Evolutionary conservation across 2,329 filamentous ascomycete genomes (phyloP).

Genomic region (Clarireedia homoeocarpa): DNA sequence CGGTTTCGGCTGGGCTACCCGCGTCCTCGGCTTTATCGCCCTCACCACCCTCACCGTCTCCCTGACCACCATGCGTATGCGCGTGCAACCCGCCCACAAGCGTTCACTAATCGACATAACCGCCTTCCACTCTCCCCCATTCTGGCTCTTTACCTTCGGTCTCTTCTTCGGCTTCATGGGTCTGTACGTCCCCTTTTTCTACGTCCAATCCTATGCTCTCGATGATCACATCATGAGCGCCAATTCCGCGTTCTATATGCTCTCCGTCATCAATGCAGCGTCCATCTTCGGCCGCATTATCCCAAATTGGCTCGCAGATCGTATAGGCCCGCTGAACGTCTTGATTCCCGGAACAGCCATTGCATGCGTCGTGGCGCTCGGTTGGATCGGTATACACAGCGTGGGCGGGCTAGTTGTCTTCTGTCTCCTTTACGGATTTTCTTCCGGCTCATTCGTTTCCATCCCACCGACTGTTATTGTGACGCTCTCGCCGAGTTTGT

Average conservation of each 20-base stretch:
- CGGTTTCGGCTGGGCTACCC: constrained; percentile 25
- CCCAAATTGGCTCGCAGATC: constrained; percentile 16
- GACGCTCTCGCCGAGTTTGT: constrained; percentile 5
- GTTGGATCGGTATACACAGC: constrained; percentile 12
- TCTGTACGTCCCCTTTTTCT: constrained; percentile 19
- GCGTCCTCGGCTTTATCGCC: constrained; percentile 22
- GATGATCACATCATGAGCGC: constrained; percentile 7
- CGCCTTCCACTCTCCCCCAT: constrained; percentile 10
- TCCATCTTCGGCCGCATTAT: constrained; percentile 19
- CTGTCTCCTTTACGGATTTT: constrained; percentile 16
- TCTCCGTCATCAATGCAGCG: constrained; percentile 16
- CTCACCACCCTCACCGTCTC: constrained; percentile 19
- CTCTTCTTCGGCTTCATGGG: constrained; percentile 36
- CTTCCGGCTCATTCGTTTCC: constrained; percentile 14
- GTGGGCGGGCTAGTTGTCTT: constrained; percentile 12
- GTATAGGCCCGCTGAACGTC: constrained; percentile 23
- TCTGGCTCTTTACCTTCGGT: constrained; percentile 33
- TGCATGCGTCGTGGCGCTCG: constrained; percentile 9
- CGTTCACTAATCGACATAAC: neutral
- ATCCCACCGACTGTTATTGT: constrained; percentile 14
- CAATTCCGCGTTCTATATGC: constrained; percentile 17
- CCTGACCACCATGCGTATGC: constrained; percentile 35
- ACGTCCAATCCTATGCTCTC: constrained; percentile 15
- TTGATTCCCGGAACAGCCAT: constrained; percentile 25
- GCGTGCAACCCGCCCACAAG: constrained; percentile 49